These are phyloP conservation scores for Phyllostachys edulis DNA, from an alignment of 176 grass and related monocot species.

Conservation along the genomic window DNA sequence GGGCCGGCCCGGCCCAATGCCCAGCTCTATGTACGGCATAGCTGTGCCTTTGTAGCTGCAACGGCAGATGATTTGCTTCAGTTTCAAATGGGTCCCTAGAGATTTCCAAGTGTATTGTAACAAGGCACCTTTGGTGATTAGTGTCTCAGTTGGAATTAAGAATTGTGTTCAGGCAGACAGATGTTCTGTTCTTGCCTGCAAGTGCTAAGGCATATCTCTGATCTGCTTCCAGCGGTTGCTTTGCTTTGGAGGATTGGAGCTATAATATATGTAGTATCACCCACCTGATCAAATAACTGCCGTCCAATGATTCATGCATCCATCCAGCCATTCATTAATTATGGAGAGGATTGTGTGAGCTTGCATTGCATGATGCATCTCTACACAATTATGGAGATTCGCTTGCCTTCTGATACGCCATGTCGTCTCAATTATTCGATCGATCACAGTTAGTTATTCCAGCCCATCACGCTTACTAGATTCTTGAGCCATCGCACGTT, in stretches of 20 bases:
- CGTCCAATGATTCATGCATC: conserved; percentile 12
- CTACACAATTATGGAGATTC: neutral
- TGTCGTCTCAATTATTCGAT: neutral
- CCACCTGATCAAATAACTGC: conserved; percentile 25
- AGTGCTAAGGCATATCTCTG: conserved; percentile 14
- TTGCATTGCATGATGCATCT: neutral
- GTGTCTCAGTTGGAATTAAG: neutral
- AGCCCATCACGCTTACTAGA: neutral
- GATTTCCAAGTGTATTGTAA: neutral
- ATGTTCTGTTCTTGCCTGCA: conserved; percentile 28
- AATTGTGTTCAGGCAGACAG: neutral
- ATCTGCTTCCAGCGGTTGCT: conserved; percentile 13
- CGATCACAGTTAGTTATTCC: neutral
- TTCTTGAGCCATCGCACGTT: neutral
- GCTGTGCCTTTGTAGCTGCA: too few species aligned
- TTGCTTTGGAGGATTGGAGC: neutral
- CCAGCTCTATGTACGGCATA: too few species aligned
- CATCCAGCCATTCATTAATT: neutral
- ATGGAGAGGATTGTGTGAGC: neutral
- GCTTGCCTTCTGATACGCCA: neutral
- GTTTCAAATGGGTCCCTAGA: too few species aligned
- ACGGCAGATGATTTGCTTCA: too few species aligned
- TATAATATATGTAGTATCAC: neutral
- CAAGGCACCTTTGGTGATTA: neutral
- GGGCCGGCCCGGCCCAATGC: too few species aligned